phyloP scores from a whole-genome alignment of 2,329 filamentous ascomycete genomes.

The Xylogone sp. region DNA sequence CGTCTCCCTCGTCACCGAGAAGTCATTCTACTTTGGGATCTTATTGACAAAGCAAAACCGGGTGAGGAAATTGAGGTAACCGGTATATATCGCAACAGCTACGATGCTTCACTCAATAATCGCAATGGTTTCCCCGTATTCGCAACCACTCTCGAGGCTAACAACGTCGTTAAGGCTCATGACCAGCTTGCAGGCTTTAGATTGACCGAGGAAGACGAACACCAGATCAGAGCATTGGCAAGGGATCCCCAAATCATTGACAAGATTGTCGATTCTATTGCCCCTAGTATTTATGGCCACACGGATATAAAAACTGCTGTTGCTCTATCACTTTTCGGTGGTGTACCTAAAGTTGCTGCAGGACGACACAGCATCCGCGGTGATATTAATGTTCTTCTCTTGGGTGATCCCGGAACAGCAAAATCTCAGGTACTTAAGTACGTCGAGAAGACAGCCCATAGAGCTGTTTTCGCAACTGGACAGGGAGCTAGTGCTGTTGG shows the following conservation, averaged over 20 bases:
- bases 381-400: constrained; percentile 94
- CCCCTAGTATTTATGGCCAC: constrained; percentile 96
- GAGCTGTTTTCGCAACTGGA: constrained; percentile 95
- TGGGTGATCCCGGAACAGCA: constrained; percentile 95
- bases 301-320: constrained; percentile 96
- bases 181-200: constrained; percentile 97
- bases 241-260: constrained; percentile 90
- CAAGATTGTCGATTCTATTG: constrained; percentile 88
- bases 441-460: constrained; percentile 93
- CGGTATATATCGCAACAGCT: constrained; percentile 96
- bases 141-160: constrained; percentile 94
- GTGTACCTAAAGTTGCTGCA: constrained; percentile 86
- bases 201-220: constrained; percentile 91
- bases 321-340: constrained; percentile 89
- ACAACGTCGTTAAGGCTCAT: constrained; percentile 94
- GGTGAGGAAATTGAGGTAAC: constrained; percentile 97
- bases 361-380: constrained; percentile 89
- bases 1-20: constrained; percentile 90
- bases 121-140: constrained; percentile 98
- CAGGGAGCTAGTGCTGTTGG: constrained; percentile 96
- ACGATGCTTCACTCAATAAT: constrained; percentile 95
- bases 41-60: constrained; percentile 95
- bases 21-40: constrained; percentile 92
- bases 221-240: constrained; percentile 80
- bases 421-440: constrained; percentile 98